Evolutionary conservation across 768 basidiomycete genomes (phyloP).

Genomic region (Kwoniella bestiolae): DNA sequence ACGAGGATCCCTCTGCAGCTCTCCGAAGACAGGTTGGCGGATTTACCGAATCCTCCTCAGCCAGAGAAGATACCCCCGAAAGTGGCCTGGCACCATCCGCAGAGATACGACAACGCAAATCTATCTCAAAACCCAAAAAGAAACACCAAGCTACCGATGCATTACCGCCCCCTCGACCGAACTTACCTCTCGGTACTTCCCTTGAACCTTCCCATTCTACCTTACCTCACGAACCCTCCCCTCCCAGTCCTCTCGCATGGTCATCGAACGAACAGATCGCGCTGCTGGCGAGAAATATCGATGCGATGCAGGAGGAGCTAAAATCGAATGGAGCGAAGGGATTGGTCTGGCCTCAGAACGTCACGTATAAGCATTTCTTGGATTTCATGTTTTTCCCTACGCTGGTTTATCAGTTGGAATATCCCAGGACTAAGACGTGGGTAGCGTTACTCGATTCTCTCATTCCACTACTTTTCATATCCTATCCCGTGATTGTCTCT

Average conservation of each 20-base stretch:
- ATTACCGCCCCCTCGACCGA: slow-evolving; percentile 33
- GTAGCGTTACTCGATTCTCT: slow-evolving; percentile 37
- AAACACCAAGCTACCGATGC: slow-evolving; percentile 31
- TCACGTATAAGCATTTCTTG: slow-evolving; percentile 78
- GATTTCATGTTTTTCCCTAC: slow-evolving; percentile 88
- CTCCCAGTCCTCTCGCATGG: slow-evolving; percentile 61
- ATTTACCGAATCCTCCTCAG: slow-evolving; percentile 12
- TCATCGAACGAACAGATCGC: slow-evolving; percentile 72
- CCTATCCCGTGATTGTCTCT: too few species aligned
- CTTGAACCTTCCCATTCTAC: slow-evolving; percentile 52
- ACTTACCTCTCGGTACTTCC: slow-evolving; percentile 51
- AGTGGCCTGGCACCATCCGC: slow-evolving; percentile 9
- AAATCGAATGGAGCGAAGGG: slow-evolving; percentile 66
- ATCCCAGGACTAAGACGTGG: slow-evolving; percentile 83
- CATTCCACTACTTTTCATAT: not conserved
- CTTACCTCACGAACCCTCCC: slow-evolving; percentile 36
- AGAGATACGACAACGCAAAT: slow-evolving; percentile 18
- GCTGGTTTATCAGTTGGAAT: slow-evolving; percentile 94
- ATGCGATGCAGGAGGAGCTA: slow-evolving; percentile 76
- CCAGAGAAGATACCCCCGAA: slow-evolving; percentile 17
- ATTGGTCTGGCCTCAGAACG: slow-evolving; percentile 82
- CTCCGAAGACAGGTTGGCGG: slow-evolving; percentile 23
- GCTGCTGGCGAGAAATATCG: slow-evolving; percentile 72
- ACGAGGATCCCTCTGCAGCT: slow-evolving; percentile 30
- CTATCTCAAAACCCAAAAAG: slow-evolving; percentile 5